Base-by-base conservation (phyloP, 2,329 filamentous ascomycete genomes). In the Aureobasidium leucospermi region DNA sequence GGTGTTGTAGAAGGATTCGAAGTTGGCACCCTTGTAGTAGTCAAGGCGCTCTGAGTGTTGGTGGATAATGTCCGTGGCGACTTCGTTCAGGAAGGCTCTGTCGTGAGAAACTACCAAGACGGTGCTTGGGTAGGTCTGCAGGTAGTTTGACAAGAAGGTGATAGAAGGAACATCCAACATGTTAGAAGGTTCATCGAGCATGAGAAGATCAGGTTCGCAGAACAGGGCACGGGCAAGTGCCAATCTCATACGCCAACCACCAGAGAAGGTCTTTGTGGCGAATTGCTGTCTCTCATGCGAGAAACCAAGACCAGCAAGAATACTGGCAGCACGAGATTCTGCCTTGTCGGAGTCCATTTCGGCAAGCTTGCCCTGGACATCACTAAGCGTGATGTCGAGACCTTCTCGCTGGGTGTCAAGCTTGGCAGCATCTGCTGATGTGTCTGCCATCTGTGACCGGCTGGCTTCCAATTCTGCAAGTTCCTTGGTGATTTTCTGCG, bases 151-250 rank as follows among this genome's bases (percentile, higher is more conserved):
- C 72, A 99, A 83, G 84, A 97, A 99, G 60, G 94, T 95, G 71
- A 99, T 97, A 28, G 94, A 97, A n/a, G 94, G 94, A 60, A 99
- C 94, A 76, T 97, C 94, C 90, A 99, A 91, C 93, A 97, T 97
- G 85, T 97, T 97, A 59, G 93, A 97, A 77, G 94, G 94, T 85
- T 99, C 94, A 79, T 99, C 94, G 67, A 99, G 90, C 73, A 99
- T 82, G 61, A 99, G 78, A 56, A 99, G 80, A 76, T 99, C 94
- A 45, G 94, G 94, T 73, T 99, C 94, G 78, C 94, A 99, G 80
- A 99, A 99, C 38, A 99, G 83, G 13, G 94, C 94, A 81, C 94
- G 82, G 11, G 94, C 94, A 63, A 99, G 82, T 13, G 94, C 94
- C 69, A 99, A 78, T 79, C 94, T 88, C 94, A 99, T 99, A 76